Conservation (phyloP, 106 monocot genomes). For the Narthecium ossifragum region DNA sequence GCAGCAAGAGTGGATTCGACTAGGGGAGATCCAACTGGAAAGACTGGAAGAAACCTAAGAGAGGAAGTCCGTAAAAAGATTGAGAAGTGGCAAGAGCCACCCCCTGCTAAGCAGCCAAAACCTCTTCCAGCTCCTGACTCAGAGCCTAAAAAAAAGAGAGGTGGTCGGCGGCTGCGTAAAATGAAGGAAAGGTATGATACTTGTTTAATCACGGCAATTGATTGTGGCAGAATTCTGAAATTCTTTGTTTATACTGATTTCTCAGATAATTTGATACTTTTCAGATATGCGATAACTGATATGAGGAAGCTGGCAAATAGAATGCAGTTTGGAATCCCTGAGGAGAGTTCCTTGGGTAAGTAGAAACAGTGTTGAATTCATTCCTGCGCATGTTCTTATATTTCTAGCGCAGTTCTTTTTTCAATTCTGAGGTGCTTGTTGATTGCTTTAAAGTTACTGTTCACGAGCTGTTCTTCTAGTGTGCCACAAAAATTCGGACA, state of each 20-base stretch:
- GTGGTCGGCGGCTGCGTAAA: constrained; percentile 77
- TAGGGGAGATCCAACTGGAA: constrained; percentile 85
- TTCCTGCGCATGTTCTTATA: no score
- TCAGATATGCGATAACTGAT: constrained; percentile 89
- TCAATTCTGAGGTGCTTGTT: no score
- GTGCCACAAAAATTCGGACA: no score
- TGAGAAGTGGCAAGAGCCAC: constrained; percentile 99
- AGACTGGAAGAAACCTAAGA: constrained; percentile 60
- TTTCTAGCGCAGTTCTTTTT: no score
- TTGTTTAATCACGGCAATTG: not conserved
- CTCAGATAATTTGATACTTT: constrained; percentile 7
- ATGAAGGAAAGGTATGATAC: constrained; percentile 79
- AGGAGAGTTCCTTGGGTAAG: constrained; percentile 74
- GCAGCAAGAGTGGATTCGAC: constrained; percentile 82
- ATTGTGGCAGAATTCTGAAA: no score
- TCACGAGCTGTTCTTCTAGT: no score
- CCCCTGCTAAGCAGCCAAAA: constrained; percentile 94
- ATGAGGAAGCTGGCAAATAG: constrained; percentile 96
- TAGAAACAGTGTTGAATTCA: no score
- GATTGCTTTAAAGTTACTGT: no score
- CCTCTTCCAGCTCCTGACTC: constrained; percentile 97
- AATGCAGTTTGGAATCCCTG: constrained; percentile 91
- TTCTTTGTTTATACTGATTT: not conserved
- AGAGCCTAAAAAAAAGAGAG: constrained; percentile 96
- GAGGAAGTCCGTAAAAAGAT: constrained; percentile 87